Conservation (phyloP, 345 rosid species). For the Eucalyptus marginata region DNA sequence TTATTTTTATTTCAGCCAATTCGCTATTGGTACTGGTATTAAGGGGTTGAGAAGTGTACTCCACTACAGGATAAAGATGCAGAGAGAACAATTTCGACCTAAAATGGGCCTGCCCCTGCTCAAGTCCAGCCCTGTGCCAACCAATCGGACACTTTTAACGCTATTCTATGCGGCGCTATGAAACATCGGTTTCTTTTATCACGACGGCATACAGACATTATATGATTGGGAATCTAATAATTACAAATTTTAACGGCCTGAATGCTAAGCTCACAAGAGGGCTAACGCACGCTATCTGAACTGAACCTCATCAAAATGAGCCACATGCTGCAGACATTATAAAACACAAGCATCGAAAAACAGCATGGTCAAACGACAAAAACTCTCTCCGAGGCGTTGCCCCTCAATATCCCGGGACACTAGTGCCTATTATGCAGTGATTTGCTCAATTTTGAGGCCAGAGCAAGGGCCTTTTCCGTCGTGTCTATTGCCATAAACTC, state of each 20-base stretch:
- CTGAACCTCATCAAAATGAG: not conserved
- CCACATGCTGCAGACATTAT: not conserved
- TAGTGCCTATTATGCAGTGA: constrained; percentile 29
- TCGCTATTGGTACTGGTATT: not conserved
- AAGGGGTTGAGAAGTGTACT: not conserved
- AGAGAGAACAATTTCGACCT: not conserved
- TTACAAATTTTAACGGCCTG: not conserved
- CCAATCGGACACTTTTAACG: not conserved
- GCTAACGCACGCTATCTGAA: not conserved
- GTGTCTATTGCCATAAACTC: constrained; percentile 51
- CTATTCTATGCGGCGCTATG: not conserved
- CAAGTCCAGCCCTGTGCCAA: not conserved
- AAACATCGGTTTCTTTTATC: not conserved
- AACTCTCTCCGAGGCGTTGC: not conserved
- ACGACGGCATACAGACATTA: not conserved
- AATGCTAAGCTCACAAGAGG: not conserved
- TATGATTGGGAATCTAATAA: not conserved
- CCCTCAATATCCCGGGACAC: not conserved
- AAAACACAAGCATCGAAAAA: not conserved
- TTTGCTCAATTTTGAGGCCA: constrained; percentile 50
- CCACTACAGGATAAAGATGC: not conserved
- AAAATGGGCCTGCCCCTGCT: not conserved
- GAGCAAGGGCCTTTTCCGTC: constrained; percentile 46
- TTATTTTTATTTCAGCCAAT: not conserved
- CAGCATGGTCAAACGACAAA: not conserved